A percentile compares a stretch with the other conserved stretches of the same genome.
Conservation (phyloP, 2,329 filamentous ascomycete genomes). For the Amauroascus niger region DNA sequence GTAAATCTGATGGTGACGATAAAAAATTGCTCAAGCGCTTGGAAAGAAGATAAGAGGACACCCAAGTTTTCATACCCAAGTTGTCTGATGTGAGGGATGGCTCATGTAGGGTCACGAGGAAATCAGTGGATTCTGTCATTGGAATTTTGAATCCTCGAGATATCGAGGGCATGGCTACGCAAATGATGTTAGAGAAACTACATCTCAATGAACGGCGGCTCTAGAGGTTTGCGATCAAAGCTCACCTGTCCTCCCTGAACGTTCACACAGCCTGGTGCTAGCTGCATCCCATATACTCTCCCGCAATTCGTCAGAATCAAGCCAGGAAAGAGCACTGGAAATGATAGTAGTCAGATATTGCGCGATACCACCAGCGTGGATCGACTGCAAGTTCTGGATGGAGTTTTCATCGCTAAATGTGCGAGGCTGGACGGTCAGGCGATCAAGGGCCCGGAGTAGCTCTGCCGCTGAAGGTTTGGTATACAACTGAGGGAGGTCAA, state of each 20-base stretch:
- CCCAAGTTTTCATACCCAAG: conserved; percentile 91
- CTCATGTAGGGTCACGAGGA: conserved; percentile 68
- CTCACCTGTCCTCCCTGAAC: conserved; percentile 65
- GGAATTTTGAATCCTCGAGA: conserved; percentile 53
- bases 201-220: not conserved
- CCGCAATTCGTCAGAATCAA: conserved; percentile 36
- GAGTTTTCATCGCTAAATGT: conserved; percentile 28
- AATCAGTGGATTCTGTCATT: conserved; percentile 32
- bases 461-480: conserved; percentile 57
- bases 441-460: conserved; percentile 56
- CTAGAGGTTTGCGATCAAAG: not conserved
- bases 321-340: conserved; percentile 38
- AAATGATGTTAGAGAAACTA: not conserved
- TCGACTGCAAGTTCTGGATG: conserved; percentile 24
- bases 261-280: conserved; percentile 68
- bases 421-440: conserved; percentile 57
- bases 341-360: conserved; percentile 41
- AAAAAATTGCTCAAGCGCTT: conserved; percentile 51
- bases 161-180: conserved; percentile 52
- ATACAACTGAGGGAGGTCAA: conserved; percentile 76
- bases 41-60: conserved; percentile 76
- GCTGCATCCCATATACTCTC: conserved; percentile 60
- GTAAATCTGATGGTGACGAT: conserved; percentile 26
- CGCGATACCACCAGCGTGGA: conserved; percentile 35
- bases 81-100: conserved; percentile 81